phyloP scores from a whole-genome alignment of 2,329 filamentous ascomycete species.

The Grosmannia serpens region DNA sequence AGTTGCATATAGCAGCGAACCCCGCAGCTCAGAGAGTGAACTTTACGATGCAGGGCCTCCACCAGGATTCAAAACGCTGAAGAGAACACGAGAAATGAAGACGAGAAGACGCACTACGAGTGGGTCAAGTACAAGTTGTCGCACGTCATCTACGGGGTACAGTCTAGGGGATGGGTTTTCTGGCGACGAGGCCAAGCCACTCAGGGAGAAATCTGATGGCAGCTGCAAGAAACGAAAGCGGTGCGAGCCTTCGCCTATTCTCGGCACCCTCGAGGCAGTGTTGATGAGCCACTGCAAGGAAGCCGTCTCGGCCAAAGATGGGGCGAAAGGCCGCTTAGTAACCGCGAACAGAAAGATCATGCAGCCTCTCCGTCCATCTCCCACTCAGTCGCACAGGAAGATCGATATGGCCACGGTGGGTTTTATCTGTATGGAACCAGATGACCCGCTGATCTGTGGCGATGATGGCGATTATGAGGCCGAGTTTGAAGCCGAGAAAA shows the following conservation, averaged over 20 bases:
- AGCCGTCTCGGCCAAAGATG: too few species aligned
- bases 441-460: background rate
- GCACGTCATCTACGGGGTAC: background rate
- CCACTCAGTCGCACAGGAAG: background rate
- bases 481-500: background rate
- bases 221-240: constrained; percentile 2
- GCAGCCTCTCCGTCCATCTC: background rate
- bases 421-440: background rate
- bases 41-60: constrained; percentile 3
- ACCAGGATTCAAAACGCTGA: constrained; percentile 11
- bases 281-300: constrained; percentile 1
- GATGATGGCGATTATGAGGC: background rate
- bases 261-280: constrained; percentile 7
- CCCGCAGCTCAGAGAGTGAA: background rate
- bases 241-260: constrained; percentile 1
- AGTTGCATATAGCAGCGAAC: too few species aligned
- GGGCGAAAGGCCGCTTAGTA: background rate
- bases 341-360: background rate
- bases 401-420: background rate
- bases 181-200: constrained; percentile 7
- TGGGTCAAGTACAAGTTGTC: background rate
- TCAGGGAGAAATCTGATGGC: background rate
- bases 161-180: constrained; percentile 11
- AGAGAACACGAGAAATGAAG: background rate
- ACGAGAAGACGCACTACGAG: too few species aligned